A percentile compares a stretch with the other conserved stretches of the same genome.
Evolutionary conservation across 2,329 filamentous ascomycete species (phyloP).

Genomic region (Neopestalotiopsis sp.): DNA sequence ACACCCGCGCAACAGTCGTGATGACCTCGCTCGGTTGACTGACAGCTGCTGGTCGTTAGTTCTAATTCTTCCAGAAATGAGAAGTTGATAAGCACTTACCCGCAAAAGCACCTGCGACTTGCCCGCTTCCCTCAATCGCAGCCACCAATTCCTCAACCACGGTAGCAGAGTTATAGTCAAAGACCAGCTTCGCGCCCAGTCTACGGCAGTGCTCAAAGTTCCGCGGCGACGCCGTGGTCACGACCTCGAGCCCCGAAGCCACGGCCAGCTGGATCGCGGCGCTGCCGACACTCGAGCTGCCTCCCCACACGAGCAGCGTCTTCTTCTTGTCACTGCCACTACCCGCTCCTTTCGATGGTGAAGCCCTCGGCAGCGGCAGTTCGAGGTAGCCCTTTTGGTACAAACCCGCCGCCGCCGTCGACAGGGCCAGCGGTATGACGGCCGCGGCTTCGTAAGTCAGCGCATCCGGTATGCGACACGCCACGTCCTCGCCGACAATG

Average conservation of each 20-base stretch:
- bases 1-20: neutral
- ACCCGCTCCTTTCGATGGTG: neutral
- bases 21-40: conserved; percentile 4
- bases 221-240: conserved; percentile 39
- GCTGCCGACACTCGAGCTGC: conserved; percentile 45
- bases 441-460: conserved; percentile 22
- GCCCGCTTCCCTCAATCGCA: conserved; percentile 19
- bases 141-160: conserved; percentile 34
- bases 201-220: conserved; percentile 42
- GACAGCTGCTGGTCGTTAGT: neutral
- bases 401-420: conserved; percentile 24
- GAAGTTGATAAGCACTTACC: neutral
- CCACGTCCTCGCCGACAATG: neutral
- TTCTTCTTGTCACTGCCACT: neutral
- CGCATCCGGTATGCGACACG: conserved; percentile 21
- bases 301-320: conserved; percentile 51
- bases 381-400: conserved; percentile 19
- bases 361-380: conserved; percentile 4
- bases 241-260: conserved; percentile 43
- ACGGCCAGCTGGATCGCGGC: conserved; percentile 45
- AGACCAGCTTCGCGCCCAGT: conserved; percentile 43
- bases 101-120: neutral
- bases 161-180: conserved; percentile 42
- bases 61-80: neutral
- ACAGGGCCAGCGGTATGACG: conserved; percentile 25